Evolutionary conservation across 805 yeast genomes (phyloP), one percentile per base, ranked within the genome.

Genomic region (Ogataea degrootiae): DNA sequence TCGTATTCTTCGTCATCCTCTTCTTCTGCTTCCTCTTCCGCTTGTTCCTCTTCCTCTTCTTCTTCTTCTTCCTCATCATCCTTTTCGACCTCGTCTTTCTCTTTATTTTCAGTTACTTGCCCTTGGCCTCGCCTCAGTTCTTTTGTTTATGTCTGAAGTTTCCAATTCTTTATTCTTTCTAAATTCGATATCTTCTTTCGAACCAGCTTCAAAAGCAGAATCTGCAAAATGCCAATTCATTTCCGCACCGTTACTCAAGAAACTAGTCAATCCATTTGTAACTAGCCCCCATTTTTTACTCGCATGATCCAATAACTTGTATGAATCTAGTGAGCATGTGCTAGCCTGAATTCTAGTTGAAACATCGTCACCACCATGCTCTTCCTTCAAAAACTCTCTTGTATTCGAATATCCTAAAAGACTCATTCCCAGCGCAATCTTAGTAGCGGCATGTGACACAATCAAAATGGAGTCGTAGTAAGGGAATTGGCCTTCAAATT

Each of bases 371-470:
- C 66, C 67, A 9, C 80, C 73, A 44, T 72, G 67, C 9, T 73
- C 69, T 2, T 67, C 68, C 23, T 73, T 80, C 37, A 85, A 58
- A 22, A 73, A 66, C 26, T 80, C 87, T 39, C 77, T 73, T 19
- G 79, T 79, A 37, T 71, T 69, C 0, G 61, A 44, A 46, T 75
- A 76, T 0, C 81, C 81, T 58, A 85, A 60, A 15, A 92, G 69
- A 0, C 86, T 76, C 80, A 88, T 79, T 4, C 97, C 97, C 16
- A 92, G 69, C 0, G 95, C 91, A 50, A 90, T 88, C 63, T 89
- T 88, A 5, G 95, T 77, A 3, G 98, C 97, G 1, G 98, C 99
- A 67, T 94, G 98, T 4, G 96, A 82, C 26, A 88, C 82, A n/a
- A 92, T 68, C 21, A 94, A 58, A 7, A 94, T 70, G 0, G 81